A percentile compares a stretch with the other conserved stretches of the same genome.
These are phyloP conservation scores for Salvia rosmarinus DNA, from an alignment of 257 asterid genomes.

Conservation along the genomic window DNA sequence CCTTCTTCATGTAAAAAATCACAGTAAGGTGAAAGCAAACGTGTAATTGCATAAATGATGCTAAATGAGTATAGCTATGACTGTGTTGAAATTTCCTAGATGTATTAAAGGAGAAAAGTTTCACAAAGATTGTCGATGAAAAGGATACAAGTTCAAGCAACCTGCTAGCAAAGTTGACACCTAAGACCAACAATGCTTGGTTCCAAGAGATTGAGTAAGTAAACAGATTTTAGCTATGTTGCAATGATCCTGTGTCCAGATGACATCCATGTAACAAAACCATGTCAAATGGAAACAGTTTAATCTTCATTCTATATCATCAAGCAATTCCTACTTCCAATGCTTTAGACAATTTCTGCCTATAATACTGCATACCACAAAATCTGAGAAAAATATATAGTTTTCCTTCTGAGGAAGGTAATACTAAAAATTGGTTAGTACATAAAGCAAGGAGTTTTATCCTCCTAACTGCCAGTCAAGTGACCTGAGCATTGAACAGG, in stretches of 20 bases:
- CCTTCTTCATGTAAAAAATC: neutral
- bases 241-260: neutral
- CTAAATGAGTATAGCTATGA: neutral
- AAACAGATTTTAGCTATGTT: slow-evolving; percentile 13
- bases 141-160: slow-evolving; percentile 10
- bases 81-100: neutral
- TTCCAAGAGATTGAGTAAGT: neutral
- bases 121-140: slow-evolving; percentile 15
- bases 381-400: slow-evolving; percentile 19
- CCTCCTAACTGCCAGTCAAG: neutral
- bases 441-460: slow-evolving; percentile 1
- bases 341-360: slow-evolving; percentile 10
- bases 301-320: slow-evolving; percentile 15
- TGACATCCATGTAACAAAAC: slow-evolving; percentile 1
- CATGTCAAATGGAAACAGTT: neutral
- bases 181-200: neutral
- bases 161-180: slow-evolving; percentile 10
- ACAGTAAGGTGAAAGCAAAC: neutral
- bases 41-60: neutral
- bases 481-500: slow-evolving; percentile 19
- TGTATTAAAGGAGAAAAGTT: neutral
- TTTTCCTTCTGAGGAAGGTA: slow-evolving; percentile 17
- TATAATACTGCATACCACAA: slow-evolving; percentile 2
- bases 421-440: neutral
- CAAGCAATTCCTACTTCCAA: neutral